Evolutionary conservation across 192 early-diverging fungal genomes (phyloP).

Genomic region (Obelidium mucronatum): DNA sequence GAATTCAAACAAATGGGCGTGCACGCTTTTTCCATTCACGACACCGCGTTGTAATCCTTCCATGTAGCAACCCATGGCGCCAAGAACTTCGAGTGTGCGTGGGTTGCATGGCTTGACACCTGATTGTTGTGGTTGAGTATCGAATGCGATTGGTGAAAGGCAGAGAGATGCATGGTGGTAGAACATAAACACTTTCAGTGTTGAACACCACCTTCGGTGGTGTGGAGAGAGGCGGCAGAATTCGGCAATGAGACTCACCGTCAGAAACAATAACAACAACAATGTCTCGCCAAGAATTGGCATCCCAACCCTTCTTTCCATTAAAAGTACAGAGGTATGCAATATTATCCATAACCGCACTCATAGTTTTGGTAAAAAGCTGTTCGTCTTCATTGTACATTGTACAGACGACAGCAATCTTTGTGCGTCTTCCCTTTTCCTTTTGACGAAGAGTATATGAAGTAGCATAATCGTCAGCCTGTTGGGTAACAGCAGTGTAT

Average conservation of each 20-base stretch:
- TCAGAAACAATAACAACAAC: slow-evolving; percentile 78
- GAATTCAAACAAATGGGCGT: slow-evolving; percentile 64
- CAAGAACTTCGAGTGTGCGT: slow-evolving; percentile 73
- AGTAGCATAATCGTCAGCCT: slow-evolving; percentile 68
- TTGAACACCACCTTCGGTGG: background rate
- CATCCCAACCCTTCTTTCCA: slow-evolving; percentile 61
- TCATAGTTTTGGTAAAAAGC: slow-evolving; percentile 70
- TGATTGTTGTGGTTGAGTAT: background rate
- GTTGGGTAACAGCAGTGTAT: slow-evolving; percentile 76
- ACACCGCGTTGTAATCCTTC: slow-evolving; percentile 48
- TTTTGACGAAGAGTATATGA: slow-evolving; percentile 67
- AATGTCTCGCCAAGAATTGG: slow-evolving; percentile 74
- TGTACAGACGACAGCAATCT: slow-evolving; percentile 77
- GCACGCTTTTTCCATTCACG: slow-evolving; percentile 55
- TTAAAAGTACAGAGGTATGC: slow-evolving; percentile 65
- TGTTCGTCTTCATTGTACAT: slow-evolving; percentile 73
- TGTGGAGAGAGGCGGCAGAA: background rate
- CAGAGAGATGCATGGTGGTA: background rate
- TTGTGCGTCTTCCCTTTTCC: slow-evolving; percentile 59
- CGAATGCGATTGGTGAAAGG: background rate
- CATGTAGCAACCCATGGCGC: slow-evolving; percentile 69
- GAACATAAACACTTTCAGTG: background rate
- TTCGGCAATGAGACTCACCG: slow-evolving; percentile 47
- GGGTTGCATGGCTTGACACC: slow-evolving; percentile 76
- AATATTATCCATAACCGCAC: slow-evolving; percentile 73